Conservation (phyloP, 208 protist genomes). For the Blastocrithidia nonstop region DNA sequence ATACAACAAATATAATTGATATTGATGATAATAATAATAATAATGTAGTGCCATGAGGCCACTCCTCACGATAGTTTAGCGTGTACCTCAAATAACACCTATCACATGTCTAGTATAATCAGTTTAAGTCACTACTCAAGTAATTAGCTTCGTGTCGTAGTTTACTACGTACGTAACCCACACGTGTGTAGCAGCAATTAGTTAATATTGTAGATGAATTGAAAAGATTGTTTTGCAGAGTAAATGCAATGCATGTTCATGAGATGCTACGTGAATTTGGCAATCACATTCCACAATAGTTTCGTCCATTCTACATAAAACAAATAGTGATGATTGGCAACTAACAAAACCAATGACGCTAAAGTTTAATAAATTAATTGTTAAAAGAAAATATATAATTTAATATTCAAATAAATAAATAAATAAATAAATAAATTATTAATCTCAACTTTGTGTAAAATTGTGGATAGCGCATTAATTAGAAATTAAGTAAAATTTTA, state of each 20-base stretch:
- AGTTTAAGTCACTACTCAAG: slow-evolving; percentile 33
- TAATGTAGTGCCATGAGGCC: slow-evolving; percentile 9
- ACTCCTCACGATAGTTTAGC: slow-evolving; percentile 69
- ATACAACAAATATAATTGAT: not conserved
- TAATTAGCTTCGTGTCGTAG: slow-evolving; percentile 31
- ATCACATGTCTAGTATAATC: slow-evolving; percentile 22
- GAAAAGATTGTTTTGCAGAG: slow-evolving; percentile 20
- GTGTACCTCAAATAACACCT: slow-evolving; percentile 54
- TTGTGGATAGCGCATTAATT: too few relatives aligned
- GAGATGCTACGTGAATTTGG: slow-evolving; percentile 36
- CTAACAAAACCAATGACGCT: too few relatives aligned
- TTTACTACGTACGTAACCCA: slow-evolving; percentile 7
- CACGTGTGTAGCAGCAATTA: not conserved
- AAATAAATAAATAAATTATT: too few relatives aligned
- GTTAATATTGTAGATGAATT: slow-evolving; percentile 10
- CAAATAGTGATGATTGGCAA: too few relatives aligned
- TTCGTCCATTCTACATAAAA: slow-evolving; percentile 32
- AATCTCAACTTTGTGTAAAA: too few relatives aligned
- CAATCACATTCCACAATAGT: slow-evolving; percentile 58
- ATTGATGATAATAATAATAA: not conserved
- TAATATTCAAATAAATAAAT: too few relatives aligned
- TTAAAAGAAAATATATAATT: too few relatives aligned
- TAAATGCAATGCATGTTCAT: slow-evolving; percentile 10
- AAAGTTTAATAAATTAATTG: too few relatives aligned
- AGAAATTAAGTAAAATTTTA: too few relatives aligned